These are phyloP conservation scores for Leishmania guyanensis DNA, from an alignment of 208 protist genomes.

Conservation along the genomic window DNA sequence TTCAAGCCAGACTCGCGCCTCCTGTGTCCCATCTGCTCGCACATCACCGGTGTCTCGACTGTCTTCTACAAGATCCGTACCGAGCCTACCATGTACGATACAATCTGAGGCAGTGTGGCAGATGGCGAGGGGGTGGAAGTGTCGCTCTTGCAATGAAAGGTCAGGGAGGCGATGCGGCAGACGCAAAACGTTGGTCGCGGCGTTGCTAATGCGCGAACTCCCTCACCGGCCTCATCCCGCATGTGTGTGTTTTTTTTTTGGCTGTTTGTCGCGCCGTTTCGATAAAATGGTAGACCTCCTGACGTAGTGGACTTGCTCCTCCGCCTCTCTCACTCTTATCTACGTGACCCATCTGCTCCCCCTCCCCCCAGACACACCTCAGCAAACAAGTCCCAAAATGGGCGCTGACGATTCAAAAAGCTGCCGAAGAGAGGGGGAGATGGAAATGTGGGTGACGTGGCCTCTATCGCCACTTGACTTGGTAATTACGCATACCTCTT, in stretches of 20 bases:
- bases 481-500: too few relatives aligned
- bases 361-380: too few relatives aligned
- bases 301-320: background rate
- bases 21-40: constrained; percentile 79
- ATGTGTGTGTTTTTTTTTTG: background rate
- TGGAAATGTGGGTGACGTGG: too few relatives aligned
- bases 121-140: background rate
- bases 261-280: background rate
- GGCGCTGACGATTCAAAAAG: too few relatives aligned
- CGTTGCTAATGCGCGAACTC: background rate
- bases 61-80: constrained; percentile 92
- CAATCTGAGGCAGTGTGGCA: constrained; percentile 46
- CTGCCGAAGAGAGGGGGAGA: too few relatives aligned
- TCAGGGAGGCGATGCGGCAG: background rate
- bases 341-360: too few relatives aligned
- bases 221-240: background rate
- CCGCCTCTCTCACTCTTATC: too few relatives aligned
- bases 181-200: background rate
- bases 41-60: constrained; percentile 80
- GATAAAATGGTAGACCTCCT: background rate
- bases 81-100: constrained; percentile 86
- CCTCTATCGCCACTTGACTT: too few relatives aligned
- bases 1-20: constrained; percentile 56
- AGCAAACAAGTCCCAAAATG: too few relatives aligned
- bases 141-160: too few relatives aligned